Conservation (phyloP, 1,284 basidiomycete species). For the Acaromyces ingoldii region DNA sequence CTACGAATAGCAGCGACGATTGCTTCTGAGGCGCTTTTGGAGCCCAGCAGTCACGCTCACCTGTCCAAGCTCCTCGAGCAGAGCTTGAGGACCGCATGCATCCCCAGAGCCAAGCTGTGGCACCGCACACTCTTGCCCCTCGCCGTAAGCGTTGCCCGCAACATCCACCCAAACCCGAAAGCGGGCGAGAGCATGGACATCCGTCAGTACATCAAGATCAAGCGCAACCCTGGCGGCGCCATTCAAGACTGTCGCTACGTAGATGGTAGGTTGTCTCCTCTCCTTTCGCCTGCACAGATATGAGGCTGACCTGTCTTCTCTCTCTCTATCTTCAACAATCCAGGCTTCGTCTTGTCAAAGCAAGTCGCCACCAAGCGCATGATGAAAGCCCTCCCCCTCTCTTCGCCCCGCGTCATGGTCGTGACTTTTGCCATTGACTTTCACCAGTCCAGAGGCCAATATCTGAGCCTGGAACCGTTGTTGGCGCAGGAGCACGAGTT, state of each 20-base stretch:
- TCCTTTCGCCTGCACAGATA: too few relatives aligned
- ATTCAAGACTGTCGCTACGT: constrained; percentile 93
- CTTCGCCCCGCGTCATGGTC: constrained; percentile 86
- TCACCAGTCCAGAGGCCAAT: constrained; percentile 63
- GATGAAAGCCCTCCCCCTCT: constrained; percentile 57
- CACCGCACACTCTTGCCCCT: constrained; percentile 38
- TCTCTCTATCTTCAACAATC: too few relatives aligned
- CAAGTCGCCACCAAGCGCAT: constrained; percentile 83
- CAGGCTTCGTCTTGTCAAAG: constrained; percentile 96
- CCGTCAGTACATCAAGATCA: constrained; percentile 87
- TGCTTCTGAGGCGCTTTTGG: too few relatives aligned
- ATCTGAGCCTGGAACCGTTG: constrained; percentile 83
- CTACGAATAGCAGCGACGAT: too few relatives aligned
- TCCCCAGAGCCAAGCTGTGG: constrained; percentile 35
- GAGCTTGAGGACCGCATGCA: constrained; percentile 25
- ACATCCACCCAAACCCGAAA: constrained; percentile 51
- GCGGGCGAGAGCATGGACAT: constrained; percentile 82
- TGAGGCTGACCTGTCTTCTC: too few relatives aligned
- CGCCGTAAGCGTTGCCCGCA: constrained; percentile 35
- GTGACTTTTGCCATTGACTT: constrained; percentile 93
- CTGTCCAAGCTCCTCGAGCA: constrained; percentile 43
- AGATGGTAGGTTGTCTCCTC: too few relatives aligned
- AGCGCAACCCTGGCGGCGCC: constrained; percentile 90
- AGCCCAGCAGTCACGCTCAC: too few relatives aligned
- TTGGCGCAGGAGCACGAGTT: constrained; percentile 93